Conservation (phyloP, 192 early-diverging fungal genomes). For the Linnemannia elongata region DNA sequence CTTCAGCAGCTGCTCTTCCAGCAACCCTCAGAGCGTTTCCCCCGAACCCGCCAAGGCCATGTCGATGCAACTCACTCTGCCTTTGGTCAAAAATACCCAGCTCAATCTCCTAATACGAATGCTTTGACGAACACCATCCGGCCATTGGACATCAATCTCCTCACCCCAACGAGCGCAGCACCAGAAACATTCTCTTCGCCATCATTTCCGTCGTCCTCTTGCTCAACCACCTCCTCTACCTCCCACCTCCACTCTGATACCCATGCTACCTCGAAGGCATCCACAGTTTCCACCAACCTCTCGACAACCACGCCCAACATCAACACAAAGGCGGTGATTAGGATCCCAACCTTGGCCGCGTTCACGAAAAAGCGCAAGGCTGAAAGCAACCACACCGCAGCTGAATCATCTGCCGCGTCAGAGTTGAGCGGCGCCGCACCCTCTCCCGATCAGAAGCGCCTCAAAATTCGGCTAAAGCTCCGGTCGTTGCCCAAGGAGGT, state of each 20-base stretch:
- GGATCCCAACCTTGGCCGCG: background rate
- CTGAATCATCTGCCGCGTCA: background rate
- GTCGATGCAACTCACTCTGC: background rate
- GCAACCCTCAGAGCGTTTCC: background rate
- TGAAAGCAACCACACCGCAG: slow-evolving; percentile 14
- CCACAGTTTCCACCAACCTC: background rate
- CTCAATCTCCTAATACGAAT: background rate
- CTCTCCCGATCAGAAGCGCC: background rate
- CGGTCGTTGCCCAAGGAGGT: background rate
- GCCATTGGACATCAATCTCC: slow-evolving; percentile 7
- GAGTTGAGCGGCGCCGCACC: background rate
- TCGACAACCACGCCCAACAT: background rate
- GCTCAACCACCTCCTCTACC: slow-evolving; percentile 18
- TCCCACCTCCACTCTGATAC: slow-evolving; percentile 5
- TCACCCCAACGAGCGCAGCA: slow-evolving; percentile 25
- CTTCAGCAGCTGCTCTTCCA: slow-evolving; percentile 5
- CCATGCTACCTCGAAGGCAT: background rate
- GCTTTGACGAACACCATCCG: slow-evolving; percentile 1
- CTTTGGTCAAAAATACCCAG: background rate
- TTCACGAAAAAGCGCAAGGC: background rate
- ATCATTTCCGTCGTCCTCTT: slow-evolving; percentile 11
- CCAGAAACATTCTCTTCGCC: slow-evolving; percentile 26
- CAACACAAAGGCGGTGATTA: slow-evolving; percentile 1
- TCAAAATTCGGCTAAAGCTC: slow-evolving; percentile 4
- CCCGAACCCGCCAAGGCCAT: background rate